Conservation (phyloP, 2,329 filamentous ascomycete species). For the Fusarium kyushuense region DNA sequence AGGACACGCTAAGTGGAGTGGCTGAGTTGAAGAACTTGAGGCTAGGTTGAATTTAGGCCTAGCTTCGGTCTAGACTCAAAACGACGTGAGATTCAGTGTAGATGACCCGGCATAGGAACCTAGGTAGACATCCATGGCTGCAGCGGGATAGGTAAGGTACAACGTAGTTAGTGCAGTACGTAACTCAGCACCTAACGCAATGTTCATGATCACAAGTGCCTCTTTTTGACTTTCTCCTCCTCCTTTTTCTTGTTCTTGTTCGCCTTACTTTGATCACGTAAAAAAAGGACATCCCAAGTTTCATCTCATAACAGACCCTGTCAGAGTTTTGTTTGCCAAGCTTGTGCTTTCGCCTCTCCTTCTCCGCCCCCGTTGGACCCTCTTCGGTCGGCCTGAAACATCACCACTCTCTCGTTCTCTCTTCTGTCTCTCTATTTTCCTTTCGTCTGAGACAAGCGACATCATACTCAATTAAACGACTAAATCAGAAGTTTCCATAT, state of each 20-base stretch:
- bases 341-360: slow-evolving; percentile 4
- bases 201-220: slow-evolving; percentile 36
- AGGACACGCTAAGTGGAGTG: slow-evolving; percentile 9
- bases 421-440: background rate
- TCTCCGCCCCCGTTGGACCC: slow-evolving; percentile 15
- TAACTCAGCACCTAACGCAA: slow-evolving; percentile 5
- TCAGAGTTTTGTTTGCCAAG: slow-evolving; percentile 17
- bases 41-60: slow-evolving; percentile 17
- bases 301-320: slow-evolving; percentile 3
- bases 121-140: background rate
- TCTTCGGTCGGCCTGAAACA: slow-evolving; percentile 36
- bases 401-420: slow-evolving; percentile 31
- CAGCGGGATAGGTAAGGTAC: slow-evolving; percentile 3
- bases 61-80: slow-evolving; percentile 20
- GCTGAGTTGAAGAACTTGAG: slow-evolving; percentile 14
- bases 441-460: slow-evolving; percentile 25
- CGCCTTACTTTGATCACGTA: slow-evolving; percentile 10
- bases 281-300: slow-evolving; percentile 8
- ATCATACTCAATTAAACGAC: slow-evolving; percentile 25
- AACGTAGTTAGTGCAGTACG: background rate
- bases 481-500: slow-evolving; percentile 26
- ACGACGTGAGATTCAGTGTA: slow-evolving; percentile 13
- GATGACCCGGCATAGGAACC: slow-evolving; percentile 16
- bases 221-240: slow-evolving; percentile 12
- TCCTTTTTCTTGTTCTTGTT: slow-evolving; percentile 2